A percentile compares a stretch with the other conserved stretches of the same genome.
Conservation (phyloP, 495 filamentous ascomycete genomes). For the Xylaria cubensis region DNA sequence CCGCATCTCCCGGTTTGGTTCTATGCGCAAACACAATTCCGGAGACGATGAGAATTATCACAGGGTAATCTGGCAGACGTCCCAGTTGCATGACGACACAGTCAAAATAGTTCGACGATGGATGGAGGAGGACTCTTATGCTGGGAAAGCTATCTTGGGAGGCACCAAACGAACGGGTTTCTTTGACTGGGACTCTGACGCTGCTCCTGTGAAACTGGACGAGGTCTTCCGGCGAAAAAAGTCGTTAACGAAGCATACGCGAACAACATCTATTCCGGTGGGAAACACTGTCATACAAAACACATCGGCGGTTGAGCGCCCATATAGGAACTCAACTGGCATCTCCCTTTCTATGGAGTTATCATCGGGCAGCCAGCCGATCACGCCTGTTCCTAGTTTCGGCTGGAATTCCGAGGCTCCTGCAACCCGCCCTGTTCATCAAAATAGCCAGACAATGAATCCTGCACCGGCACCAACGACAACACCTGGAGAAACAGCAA, state of each 20-base stretch:
- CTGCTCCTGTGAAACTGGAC: slow-evolving; percentile 52
- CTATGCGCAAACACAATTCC: slow-evolving; percentile 60
- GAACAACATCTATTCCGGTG: slow-evolving; percentile 31
- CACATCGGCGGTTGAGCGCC: not conserved
- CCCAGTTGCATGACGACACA: slow-evolving; percentile 57
- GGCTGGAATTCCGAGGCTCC: slow-evolving; percentile 28
- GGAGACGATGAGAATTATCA: slow-evolving; percentile 65
- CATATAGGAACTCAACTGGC: slow-evolving; percentile 27
- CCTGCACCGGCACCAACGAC: not conserved
- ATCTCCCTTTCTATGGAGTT: slow-evolving; percentile 14
- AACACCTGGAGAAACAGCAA: not conserved
- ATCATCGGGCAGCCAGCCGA: not conserved
- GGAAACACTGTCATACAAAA: slow-evolving; percentile 9
- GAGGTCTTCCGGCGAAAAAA: slow-evolving; percentile 48
- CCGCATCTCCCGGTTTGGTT: slow-evolving; percentile 62
- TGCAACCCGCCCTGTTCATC: not conserved
- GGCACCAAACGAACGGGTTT: slow-evolving; percentile 47
- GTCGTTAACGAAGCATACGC: slow-evolving; percentile 29
- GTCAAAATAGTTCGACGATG: slow-evolving; percentile 63
- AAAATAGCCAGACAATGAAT: not conserved
- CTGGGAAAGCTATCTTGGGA: slow-evolving; percentile 56
- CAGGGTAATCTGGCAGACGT: slow-evolving; percentile 60
- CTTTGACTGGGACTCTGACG: slow-evolving; percentile 62
- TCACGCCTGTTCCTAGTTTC: slow-evolving; percentile 28
- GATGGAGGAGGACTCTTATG: slow-evolving; percentile 65